Evolutionary conservation across 345 rosid species (phyloP).

Genomic region (Syzygium oleosum): DNA sequence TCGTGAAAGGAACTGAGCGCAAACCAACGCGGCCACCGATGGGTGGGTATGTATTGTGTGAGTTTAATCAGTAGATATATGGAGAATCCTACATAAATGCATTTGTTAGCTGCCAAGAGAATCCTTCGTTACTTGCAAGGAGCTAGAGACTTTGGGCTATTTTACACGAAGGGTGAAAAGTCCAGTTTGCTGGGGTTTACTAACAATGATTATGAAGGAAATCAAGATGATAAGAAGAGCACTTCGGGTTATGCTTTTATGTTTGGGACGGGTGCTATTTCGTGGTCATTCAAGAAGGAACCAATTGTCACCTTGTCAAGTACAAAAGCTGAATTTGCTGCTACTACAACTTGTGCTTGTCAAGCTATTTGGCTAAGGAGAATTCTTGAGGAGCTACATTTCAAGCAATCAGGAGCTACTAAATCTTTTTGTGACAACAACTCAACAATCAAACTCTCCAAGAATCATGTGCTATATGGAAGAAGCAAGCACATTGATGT

Average conservation of each 20-base stretch:
- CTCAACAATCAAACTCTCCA: too few species aligned
- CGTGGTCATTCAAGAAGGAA: constrained; percentile 4
- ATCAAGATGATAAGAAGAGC: background rate
- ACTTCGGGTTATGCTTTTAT: background rate
- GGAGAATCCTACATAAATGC: background rate
- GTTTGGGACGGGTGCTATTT: background rate
- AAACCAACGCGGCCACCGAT: too few species aligned
- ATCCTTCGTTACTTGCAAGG: background rate
- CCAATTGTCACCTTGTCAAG: background rate
- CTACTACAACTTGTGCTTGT: background rate
- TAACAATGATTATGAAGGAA: background rate
- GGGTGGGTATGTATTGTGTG: background rate
- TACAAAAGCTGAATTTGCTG: background rate
- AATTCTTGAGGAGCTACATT: background rate
- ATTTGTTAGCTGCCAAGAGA: background rate
- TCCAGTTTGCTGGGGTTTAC: background rate
- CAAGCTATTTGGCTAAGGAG: constrained; percentile 6
- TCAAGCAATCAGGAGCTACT: background rate
- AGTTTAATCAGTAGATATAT: background rate
- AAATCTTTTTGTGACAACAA: too few species aligned
- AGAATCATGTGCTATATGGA: too few species aligned
- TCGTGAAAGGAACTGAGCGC: too few species aligned
- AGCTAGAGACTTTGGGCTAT: background rate
- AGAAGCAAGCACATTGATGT: too few species aligned
- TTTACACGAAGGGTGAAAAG: background rate